These are phyloP conservation scores for Talaromyces atroroseus DNA, from an alignment of 2,329 filamentous ascomycete species.

Conservation along the genomic window DNA sequence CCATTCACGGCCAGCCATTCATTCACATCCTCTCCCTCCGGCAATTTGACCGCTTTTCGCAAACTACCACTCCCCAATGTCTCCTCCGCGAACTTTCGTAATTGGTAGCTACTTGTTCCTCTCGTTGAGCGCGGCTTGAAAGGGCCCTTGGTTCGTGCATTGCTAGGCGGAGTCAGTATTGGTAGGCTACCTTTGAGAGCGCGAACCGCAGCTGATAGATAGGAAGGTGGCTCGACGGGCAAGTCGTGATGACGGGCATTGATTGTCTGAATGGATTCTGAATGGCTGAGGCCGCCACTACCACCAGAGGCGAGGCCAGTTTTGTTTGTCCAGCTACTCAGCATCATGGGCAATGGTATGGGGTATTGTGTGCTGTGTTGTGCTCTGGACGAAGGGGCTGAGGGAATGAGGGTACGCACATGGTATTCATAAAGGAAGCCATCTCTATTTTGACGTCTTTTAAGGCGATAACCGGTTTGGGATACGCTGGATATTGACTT, in stretches of 20 bases:
- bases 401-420: conserved; percentile 55
- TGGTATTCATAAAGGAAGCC: conserved; percentile 76
- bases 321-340: not conserved
- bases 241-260: conserved; percentile 22
- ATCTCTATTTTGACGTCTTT: conserved; percentile 38
- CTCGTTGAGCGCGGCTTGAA: conserved; percentile 88
- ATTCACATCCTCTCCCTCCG: conserved; percentile 94
- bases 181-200: conserved; percentile 32
- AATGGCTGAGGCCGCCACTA: conserved; percentile 17
- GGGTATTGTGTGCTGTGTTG: conserved; percentile 15
- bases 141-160: conserved; percentile 80
- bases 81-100: conserved; percentile 96
- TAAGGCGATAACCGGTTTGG: not conserved
- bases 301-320: not conserved
- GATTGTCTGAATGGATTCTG: conserved; percentile 27
- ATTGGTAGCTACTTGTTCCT: conserved; percentile 84
- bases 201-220: conserved; percentile 31
- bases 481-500: not conserved
- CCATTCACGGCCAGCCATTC: conserved; percentile 98
- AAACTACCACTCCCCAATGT: conserved; percentile 91
- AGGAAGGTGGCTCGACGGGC: conserved; percentile 29
- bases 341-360: conserved; percentile 1
- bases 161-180: conserved; percentile 53
- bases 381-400: conserved; percentile 17
- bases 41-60: conserved; percentile 91